Evolutionary conservation across 768 basidiomycete species (phyloP), one percentile per base, ranked within the genome.

Genomic region (Tephrocybe sp.): DNA sequence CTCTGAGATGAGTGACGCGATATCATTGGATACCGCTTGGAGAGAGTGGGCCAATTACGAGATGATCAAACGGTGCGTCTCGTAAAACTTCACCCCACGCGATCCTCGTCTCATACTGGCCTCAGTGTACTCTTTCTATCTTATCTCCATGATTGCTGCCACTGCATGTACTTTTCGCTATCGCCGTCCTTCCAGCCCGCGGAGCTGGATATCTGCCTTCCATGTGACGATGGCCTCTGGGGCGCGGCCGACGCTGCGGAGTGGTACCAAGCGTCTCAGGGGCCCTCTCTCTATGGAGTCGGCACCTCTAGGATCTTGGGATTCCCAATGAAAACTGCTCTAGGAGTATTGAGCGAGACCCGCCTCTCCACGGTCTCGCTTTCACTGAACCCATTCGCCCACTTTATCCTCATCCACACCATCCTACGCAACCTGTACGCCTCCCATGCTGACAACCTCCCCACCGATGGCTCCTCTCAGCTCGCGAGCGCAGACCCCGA

Each of bases 171-270:
- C 62, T 83, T 78, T 56, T 73, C 76, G 9, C 55, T 75, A 16
- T 62, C 70, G 3, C 76, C 80, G 3, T 72, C 77, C 0, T 79
- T 79, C 62, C 63, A 64, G 2, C 66, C 73, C 1, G 57, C 69
- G 24, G 81, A 84, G 52, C 67, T 83, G 13, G 72, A 73, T 44
- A 62, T 82, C 21, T 69, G 70, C 32, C 72, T 86, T 15, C 83
- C 82, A 3, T 80, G 78, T 58, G 83, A 83, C 40, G 75, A 81
- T 31, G 70, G 64, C 16, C 67, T 84, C 1, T 86, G 82, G 83
- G 56, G 52, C 16, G 80, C 82, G 9, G 60, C 63, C 25, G 72
- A 68, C 24, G 63, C 77, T 11, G 59, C 66, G 11, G 78, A 80
- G 36, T 86, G 83, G 83, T 66, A 70, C 44, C 63, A 67, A 31